Evolutionary conservation across 148 eudicot species (phyloP).

Genomic region (Chenopodium quinoa): DNA sequence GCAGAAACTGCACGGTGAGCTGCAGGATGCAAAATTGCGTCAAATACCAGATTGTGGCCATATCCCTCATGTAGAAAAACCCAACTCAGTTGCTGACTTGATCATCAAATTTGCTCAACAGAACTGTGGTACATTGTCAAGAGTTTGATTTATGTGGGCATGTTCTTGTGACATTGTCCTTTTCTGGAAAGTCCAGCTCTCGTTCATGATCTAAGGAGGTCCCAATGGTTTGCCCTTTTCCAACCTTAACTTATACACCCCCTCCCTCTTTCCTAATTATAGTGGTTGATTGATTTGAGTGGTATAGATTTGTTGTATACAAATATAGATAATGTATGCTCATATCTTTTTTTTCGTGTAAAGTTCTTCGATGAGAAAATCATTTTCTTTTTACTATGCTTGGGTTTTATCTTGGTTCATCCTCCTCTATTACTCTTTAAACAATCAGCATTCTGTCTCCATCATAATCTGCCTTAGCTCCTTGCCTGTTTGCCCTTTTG

Average conservation of each 20-base stretch:
- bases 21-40: constrained; percentile 66
- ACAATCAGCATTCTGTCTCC: background rate
- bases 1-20: constrained; percentile 83
- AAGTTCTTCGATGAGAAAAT: background rate
- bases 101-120: constrained; percentile 50
- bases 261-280: background rate
- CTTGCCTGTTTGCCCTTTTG: too few relatives aligned
- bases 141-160: background rate
- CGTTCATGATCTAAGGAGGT: background rate
- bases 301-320: background rate
- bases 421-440: background rate
- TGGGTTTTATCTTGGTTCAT: background rate
- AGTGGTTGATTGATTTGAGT: too few relatives aligned
- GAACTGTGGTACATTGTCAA: background rate
- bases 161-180: background rate
- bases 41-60: constrained; percentile 91
- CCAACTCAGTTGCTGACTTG: constrained; percentile 51
- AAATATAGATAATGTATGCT: background rate
- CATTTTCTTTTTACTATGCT: background rate
- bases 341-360: background rate
- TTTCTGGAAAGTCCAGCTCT: background rate
- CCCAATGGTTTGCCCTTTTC: background rate
- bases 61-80: constrained; percentile 89
- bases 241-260: background rate
- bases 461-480: too few relatives aligned